Conservation (phyloP, 768 basidiomycete species). For the Pulveroboletus sp. region DNA sequence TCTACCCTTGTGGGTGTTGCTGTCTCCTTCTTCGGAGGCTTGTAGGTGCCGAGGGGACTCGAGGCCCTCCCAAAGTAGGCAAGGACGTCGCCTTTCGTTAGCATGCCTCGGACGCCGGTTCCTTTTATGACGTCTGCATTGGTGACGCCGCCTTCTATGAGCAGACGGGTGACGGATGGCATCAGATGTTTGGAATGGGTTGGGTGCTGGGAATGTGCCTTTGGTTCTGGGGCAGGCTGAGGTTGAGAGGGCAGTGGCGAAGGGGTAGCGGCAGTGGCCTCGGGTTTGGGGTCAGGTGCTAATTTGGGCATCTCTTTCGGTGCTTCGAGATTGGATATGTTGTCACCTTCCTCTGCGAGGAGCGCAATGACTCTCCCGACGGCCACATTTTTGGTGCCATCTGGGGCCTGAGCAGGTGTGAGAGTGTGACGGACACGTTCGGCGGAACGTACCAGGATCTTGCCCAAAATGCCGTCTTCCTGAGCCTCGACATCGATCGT, state of each 20-base stretch:
- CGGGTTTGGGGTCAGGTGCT: conserved; percentile 13
- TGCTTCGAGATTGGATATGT: conserved; percentile 77
- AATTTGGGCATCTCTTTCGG: conserved; percentile 41
- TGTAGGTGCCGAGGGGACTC: conserved; percentile 71
- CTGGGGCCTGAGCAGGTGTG: conserved; percentile 46
- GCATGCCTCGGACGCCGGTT: conserved; percentile 87
- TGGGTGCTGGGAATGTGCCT: conserved; percentile 36
- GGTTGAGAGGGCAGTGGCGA: conserved; percentile 17
- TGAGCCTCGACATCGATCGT: conserved; percentile 99
- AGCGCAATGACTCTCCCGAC: conserved; percentile 90
- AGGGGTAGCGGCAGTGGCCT: conserved; percentile 21
- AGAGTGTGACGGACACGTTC: neutral
- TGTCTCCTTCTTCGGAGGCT: conserved; percentile 37
- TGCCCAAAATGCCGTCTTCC: conserved; percentile 92
- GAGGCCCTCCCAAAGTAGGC: conserved; percentile 81
- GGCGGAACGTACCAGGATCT: conserved; percentile 69
- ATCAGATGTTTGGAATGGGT: conserved; percentile 71
- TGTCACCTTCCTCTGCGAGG: conserved; percentile 93
- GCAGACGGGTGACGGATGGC: conserved; percentile 83
- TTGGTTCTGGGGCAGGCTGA: conserved; percentile 21
- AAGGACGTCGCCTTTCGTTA: conserved; percentile 95
- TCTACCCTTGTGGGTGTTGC: conserved; percentile 34
- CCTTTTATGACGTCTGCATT: conserved; percentile 72
- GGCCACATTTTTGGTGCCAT: conserved; percentile 79
- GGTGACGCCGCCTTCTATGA: conserved; percentile 52